Conservation (phyloP, 345 rosid species). For the Gossypium rotundifolium region DNA sequence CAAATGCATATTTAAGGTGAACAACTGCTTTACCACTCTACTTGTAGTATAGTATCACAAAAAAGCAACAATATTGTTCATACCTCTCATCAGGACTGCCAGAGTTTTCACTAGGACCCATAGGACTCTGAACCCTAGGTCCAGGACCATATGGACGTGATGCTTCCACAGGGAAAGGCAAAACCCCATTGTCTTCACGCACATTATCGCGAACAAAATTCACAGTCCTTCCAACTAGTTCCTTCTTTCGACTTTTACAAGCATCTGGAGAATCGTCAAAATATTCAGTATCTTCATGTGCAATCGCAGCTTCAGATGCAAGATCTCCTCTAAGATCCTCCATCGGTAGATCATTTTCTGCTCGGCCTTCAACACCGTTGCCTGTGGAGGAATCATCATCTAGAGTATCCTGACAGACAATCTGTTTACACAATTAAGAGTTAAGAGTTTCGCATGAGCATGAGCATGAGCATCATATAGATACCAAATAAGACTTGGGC, state of each 20-base stretch:
- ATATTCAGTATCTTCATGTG: slow-evolving; percentile 25
- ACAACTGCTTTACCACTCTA: background rate
- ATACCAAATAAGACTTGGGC: slow-evolving; percentile 5
- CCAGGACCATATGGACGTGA: slow-evolving; percentile 26
- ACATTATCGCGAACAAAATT: slow-evolving; percentile 32
- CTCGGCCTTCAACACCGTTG: slow-evolving; percentile 31
- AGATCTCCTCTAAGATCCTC: slow-evolving; percentile 32
- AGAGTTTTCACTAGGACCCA: slow-evolving; percentile 28
- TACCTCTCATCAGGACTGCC: slow-evolving; percentile 28
- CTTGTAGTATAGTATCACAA: background rate
- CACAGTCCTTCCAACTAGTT: slow-evolving; percentile 16
- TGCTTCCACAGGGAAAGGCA: slow-evolving; percentile 28
- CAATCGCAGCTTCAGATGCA: slow-evolving; percentile 31
- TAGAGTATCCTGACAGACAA: slow-evolving; percentile 54
- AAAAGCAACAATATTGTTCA: background rate
- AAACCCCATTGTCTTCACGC: slow-evolving; percentile 33
- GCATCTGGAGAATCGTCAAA: slow-evolving; percentile 30
- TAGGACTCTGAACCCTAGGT: slow-evolving; percentile 33
- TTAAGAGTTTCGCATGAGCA: slow-evolving; percentile 20
- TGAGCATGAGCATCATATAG: slow-evolving; percentile 11
- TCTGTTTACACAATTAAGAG: slow-evolving; percentile 48
- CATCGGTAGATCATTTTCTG: slow-evolving; percentile 31
- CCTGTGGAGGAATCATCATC: slow-evolving; percentile 54
- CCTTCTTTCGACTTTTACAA: slow-evolving; percentile 26
- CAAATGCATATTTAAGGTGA: background rate